Evolutionary conservation across 768 basidiomycete genomes (phyloP).

Genomic region (Rhodotorula toruloides): DNA sequence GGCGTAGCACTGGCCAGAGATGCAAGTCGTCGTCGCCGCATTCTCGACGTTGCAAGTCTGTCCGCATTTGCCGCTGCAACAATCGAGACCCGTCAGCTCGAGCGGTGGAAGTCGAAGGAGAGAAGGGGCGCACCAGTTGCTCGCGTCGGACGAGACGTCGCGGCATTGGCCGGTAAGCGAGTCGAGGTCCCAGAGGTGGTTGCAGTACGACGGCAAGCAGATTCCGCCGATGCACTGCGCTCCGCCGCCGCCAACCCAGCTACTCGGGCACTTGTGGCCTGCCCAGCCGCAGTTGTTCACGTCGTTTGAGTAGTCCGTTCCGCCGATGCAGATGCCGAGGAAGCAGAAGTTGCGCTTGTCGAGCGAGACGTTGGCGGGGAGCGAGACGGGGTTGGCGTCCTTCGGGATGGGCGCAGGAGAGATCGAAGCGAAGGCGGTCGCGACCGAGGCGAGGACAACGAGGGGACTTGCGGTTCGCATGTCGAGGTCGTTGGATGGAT

Average conservation of each 20-base stretch:
- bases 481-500: no score
- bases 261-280: slow-evolving; percentile 4
- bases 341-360: slow-evolving; percentile 27
- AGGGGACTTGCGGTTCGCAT: no score
- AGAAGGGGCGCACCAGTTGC: slow-evolving; percentile 26
- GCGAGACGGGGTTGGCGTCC: slow-evolving; percentile 3
- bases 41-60: slow-evolving; percentile 18
- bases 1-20: slow-evolving; percentile 17
- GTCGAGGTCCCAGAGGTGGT: slow-evolving; percentile 26
- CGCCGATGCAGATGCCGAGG: slow-evolving; percentile 21
- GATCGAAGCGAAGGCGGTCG: neutral
- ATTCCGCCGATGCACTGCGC: slow-evolving; percentile 16
- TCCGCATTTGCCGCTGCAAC: slow-evolving; percentile 27
- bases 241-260: slow-evolving; percentile 17
- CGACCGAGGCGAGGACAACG: neutral
- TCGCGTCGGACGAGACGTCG: slow-evolving; percentile 19
- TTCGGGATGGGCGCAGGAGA: slow-evolving; percentile 10
- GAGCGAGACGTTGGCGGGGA: slow-evolving; percentile 15
- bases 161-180: slow-evolving; percentile 18
- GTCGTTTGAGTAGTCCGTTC: slow-evolving; percentile 2
- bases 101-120: no score
- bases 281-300: slow-evolving; percentile 27
- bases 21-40: slow-evolving; percentile 7
- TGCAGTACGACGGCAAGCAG: slow-evolving; percentile 19
- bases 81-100: no score